These are phyloP conservation scores for Chloranthus sessilifolius DNA, from an alignment of 164 flowering plant genomes.

Conservation along the genomic window DNA sequence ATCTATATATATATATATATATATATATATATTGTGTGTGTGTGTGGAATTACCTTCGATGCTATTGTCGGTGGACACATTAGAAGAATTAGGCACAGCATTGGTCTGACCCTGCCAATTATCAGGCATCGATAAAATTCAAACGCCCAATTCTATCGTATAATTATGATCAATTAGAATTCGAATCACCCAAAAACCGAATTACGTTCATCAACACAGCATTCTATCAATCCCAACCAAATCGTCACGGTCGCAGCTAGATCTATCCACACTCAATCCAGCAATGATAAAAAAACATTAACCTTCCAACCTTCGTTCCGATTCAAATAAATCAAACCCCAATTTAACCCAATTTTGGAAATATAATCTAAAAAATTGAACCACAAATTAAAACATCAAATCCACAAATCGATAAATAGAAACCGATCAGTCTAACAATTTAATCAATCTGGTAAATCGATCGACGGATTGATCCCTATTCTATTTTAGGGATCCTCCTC, in stretches of 20 bases:
- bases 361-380: too few species aligned
- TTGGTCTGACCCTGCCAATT: constrained; percentile 35
- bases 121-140: constrained; percentile 40
- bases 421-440: too few species aligned
- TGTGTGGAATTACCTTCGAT: constrained; percentile 41
- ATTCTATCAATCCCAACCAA: too few species aligned
- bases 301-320: background rate
- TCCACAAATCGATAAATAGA: too few species aligned
- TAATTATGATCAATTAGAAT: too few species aligned
- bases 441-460: background rate
- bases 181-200: constrained; percentile 14
- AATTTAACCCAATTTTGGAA: too few species aligned
- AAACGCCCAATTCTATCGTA: background rate
- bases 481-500: too few species aligned
- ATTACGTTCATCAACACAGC: too few species aligned
- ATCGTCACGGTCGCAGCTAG: background rate
- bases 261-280: background rate
- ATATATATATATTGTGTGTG: too few species aligned
- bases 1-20: too few species aligned
- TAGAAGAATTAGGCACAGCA: constrained; percentile 27
- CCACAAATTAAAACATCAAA: too few species aligned
- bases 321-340: background rate
- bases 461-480: constrained; percentile 5
- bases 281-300: background rate
- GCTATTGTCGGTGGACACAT: constrained; percentile 28